A percentile compares a stretch with the other conserved stretches of the same genome.
Evolutionary conservation across 371 early-diverging fungal species (phyloP).

Genomic region (Saksenaea vasiformis): DNA sequence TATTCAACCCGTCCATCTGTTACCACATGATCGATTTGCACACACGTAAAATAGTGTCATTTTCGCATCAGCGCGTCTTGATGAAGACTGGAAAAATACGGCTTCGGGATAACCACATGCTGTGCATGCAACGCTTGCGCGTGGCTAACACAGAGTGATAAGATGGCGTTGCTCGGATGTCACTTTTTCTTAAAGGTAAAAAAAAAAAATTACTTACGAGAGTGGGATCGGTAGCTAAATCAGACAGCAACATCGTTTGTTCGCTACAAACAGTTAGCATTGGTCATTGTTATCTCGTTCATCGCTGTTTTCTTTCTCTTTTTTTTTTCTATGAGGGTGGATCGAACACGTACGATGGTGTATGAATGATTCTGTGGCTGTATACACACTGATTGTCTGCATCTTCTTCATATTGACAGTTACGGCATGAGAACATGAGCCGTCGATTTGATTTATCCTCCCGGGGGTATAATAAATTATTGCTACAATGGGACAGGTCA

Average conservation of each 20-base stretch:
- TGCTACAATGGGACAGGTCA: conserved; percentile 47
- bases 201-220: conserved; percentile 36
- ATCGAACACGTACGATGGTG: conserved; percentile 65
- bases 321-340: background rate
- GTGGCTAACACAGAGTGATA: conserved; percentile 47
- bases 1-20: conserved; percentile 66
- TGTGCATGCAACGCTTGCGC: conserved; percentile 70
- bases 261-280: conserved; percentile 52
- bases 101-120: conserved; percentile 78
- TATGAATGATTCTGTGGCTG: conserved; percentile 80
- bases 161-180: background rate
- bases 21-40: conserved; percentile 71
- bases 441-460: conserved; percentile 74
- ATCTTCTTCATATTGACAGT: conserved; percentile 90
- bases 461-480: conserved; percentile 96
- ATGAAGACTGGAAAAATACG: conserved; percentile 91
- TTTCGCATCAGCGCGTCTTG: conserved; percentile 82
- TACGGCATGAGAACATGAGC: conserved; percentile 91
- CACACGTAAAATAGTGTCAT: conserved; percentile 96
- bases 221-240: conserved; percentile 84
- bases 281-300: background rate
- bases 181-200: conserved; percentile 3
- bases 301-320: background rate
- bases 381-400: conserved; percentile 85
- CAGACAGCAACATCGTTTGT: conserved; percentile 75